Evolutionary conservation across 2,329 filamentous ascomycete genomes (phyloP), one percentile per base, ranked within the genome.

Genomic region (Gremmenia infestans): DNA sequence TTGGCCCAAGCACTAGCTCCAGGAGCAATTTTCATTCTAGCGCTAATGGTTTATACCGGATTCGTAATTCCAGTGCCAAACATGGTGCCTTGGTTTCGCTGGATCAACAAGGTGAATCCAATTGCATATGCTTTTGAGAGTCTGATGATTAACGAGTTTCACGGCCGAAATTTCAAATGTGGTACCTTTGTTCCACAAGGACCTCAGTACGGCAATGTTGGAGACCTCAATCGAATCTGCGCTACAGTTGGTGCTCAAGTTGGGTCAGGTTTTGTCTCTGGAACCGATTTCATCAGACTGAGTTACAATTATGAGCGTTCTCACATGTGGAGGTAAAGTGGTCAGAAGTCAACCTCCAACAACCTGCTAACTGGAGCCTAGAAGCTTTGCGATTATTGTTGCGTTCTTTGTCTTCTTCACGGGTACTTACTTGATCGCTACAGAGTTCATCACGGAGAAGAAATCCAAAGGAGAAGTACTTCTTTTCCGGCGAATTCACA

Each of bases 21-120:
- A 1, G 79, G 81, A 40, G 79, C 81, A 4, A 61, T 85, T 14
- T 71, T 84, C 60, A 65, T 65, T 46, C 50, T 66, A 7, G 56
- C 60, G 4, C 43, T 66, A 8, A 55, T 65, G 17, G 63, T 63
- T n/a, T 67, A 64, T 43, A 63, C 63, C 17, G 74, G 74, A 1
- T 76, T 76, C 60, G 68, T 70, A 1, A 72, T 76, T 17, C 74
- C 73, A 1, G 70, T 68, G 0, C 60, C 63, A n/a, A 83, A 58
- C 70, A 94, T 95, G 88, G 79, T 87, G 7, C 81, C 76, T 2
- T 96, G 90, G 89, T 88, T 87, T 65, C 79, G 83, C 55, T 95
- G 90, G 90, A 82, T 95, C 61, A 88, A 87, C 68, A 92, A 89
- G 25, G 54, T 67, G 17, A 58, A 67, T 40, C 65, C 65, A 1